Evolutionary conservation across 768 basidiomycete genomes (phyloP), one percentile per base, ranked within the genome.

Genomic region (Amanita rubescens): DNA sequence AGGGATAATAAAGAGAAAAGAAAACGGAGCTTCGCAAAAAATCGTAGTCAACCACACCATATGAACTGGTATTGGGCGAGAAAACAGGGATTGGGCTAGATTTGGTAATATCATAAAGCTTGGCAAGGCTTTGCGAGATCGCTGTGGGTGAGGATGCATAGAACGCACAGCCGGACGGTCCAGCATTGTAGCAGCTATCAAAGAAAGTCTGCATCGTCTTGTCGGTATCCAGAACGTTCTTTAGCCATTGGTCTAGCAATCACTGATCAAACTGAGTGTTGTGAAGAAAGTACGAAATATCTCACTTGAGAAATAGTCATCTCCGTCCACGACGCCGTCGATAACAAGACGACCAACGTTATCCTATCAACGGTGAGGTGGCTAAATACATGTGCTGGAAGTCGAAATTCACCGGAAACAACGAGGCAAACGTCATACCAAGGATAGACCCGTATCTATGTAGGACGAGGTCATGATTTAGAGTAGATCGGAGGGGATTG

Each of bases 271-370:
- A 10, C 15, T 3, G 5, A 51, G 17, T 14, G 24, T 33, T 24
- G 17, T 20, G n/a, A 12, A 20, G n/a, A n/a, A 45, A 35, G 11
- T 15, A 25, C 22, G 27, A 30, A 63, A 62, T 42, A 19, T 50
- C 62, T 35, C 55, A 71, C 73, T 64, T 15, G 63, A 57, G 49
- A 69, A 75, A 52, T 74, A 76, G 46, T 73, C 59, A 30, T 74
- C 71, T 2, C 68, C 59, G 41, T 75, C 72, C 19, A 67, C 63
- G 17, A 74, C 71, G n/a, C 72, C 72, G 43, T 75, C 74, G 17
- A 74, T 64, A 7, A 71, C 59, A 14, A 74, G 15, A 10, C 71
- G 66, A 44, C 67, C 70, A 17, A 73, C 59, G 37, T 71, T 70
- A 45, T 71, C 48, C 48, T 49, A 38, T 12, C 19, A 6, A 22